Evolutionary conservation across 192 early-diverging fungal species (phyloP).

Genomic region (Helicostylum pulchrum): DNA sequence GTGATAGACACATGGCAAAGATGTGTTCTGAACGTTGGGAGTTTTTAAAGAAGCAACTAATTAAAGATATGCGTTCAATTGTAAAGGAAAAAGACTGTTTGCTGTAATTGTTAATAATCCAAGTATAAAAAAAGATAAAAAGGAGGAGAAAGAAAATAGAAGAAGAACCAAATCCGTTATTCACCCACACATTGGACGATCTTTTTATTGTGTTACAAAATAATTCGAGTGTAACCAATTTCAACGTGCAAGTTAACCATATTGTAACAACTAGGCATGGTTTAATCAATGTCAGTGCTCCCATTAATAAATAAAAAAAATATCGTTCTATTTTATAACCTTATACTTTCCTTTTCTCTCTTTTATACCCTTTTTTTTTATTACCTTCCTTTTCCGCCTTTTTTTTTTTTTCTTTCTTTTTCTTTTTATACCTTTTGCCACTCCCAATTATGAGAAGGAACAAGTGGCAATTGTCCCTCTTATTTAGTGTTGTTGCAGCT

Average conservation of each 20-base stretch:
- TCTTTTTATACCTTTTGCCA: not conserved
- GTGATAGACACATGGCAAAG: constrained; percentile 13
- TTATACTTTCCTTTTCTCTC: not conserved
- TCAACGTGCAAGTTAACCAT: constrained; percentile 19
- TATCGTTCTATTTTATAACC: not conserved
- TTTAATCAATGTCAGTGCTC: constrained; percentile 22
- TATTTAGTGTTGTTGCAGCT: not conserved
- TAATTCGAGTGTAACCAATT: constrained; percentile 13
- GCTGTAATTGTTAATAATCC: too few species aligned
- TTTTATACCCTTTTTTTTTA: constrained; percentile 12
- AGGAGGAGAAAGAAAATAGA: not conserved
- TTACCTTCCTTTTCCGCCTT: not conserved
- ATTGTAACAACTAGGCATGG: constrained; percentile 12
- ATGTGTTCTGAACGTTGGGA: constrained; percentile 25
- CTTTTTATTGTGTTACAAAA: not conserved
- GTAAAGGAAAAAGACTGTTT: not conserved
- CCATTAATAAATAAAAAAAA: not conserved
- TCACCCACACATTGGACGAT: not conserved
- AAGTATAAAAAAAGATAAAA: not conserved
- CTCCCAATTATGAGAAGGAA: constrained; percentile 5
- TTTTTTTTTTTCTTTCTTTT: not conserved
- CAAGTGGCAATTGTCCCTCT: constrained; percentile 1
- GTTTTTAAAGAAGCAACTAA: constrained; percentile 19
- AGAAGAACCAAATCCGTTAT: too few species aligned
- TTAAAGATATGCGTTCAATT: constrained; percentile 9